A percentile compares a stretch with the other conserved stretches of the same genome.
phyloP scores from a whole-genome alignment of 805 yeast species.

The Komagataella populi region DNA sequence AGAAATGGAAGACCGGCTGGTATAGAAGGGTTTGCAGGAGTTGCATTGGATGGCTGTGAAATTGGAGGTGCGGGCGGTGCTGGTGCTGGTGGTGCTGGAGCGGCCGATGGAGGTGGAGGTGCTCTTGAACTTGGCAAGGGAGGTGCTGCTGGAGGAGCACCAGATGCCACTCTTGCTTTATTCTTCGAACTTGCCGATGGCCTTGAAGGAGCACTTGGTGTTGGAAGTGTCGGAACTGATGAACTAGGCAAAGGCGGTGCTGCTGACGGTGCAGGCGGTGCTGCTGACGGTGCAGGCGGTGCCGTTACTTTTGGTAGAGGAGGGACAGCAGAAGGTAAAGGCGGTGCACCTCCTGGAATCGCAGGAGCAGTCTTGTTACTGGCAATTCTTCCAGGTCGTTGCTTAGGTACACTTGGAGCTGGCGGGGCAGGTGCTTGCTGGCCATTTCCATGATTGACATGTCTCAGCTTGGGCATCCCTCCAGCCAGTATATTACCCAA shows the following conservation, averaged over 20 bases:
- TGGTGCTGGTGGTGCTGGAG: constrained; percentile 10
- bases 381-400: background rate
- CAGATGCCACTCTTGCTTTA: background rate
- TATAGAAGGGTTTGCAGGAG: constrained; percentile 10
- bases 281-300: constrained; percentile 10
- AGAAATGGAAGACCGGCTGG: constrained; percentile 32
- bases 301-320: constrained; percentile 9
- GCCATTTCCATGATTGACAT: constrained; percentile 16
- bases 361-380: constrained; percentile 6
- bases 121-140: constrained; percentile 2
- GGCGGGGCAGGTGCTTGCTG: constrained; percentile 7
- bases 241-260: constrained; percentile 5
- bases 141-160: background rate
- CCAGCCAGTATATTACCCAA: constrained; percentile 64
- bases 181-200: background rate
- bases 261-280: constrained; percentile 10
- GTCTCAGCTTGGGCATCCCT: constrained; percentile 64
- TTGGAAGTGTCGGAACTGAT: background rate
- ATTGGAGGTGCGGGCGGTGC: constrained; percentile 4
- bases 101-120: constrained; percentile 4
- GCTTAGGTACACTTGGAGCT: background rate
- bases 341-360: constrained; percentile 6
- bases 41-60: constrained; percentile 5
- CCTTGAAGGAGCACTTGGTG: background rate
- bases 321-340: constrained; percentile 9